Conservation (phyloP, 805 yeast genomes). For the Hanseniaspora jakobsenii region DNA sequence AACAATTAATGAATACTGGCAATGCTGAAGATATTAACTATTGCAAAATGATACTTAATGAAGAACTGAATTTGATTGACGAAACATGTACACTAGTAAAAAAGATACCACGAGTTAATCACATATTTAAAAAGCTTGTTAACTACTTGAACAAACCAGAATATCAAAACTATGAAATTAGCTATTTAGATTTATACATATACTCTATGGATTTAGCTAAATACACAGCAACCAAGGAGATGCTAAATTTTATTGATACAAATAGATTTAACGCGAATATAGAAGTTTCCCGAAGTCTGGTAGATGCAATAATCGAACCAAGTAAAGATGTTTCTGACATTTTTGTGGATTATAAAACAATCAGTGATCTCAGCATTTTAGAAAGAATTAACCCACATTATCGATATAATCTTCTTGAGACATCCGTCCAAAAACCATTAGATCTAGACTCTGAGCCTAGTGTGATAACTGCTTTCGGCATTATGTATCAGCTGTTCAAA, state of each 20-base stretch:
- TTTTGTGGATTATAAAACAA: background rate
- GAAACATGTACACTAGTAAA: background rate
- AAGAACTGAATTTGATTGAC: background rate
- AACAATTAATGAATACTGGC: background rate
- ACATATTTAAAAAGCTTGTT: background rate
- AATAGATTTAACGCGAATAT: background rate
- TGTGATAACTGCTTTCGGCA: background rate
- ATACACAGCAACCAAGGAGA: background rate
- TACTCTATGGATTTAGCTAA: background rate
- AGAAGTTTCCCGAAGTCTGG: background rate
- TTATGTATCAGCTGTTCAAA: background rate
- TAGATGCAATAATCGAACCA: background rate
- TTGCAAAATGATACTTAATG: background rate
- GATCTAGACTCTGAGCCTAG: background rate
- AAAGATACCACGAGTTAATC: background rate
- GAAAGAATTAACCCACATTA: constrained; percentile 2
- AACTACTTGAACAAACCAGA: background rate
- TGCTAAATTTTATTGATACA: background rate
- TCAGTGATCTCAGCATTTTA: background rate
- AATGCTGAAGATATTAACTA: too few species aligned
- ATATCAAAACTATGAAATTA: background rate
- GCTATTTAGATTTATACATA: background rate
- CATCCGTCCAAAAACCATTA: too few species aligned
- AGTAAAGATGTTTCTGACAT: background rate
- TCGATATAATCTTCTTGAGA: too few species aligned